These are phyloP conservation scores for Saccharomycopsis sp. DNA, from an alignment of 805 yeast species.

Conservation along the genomic window DNA sequence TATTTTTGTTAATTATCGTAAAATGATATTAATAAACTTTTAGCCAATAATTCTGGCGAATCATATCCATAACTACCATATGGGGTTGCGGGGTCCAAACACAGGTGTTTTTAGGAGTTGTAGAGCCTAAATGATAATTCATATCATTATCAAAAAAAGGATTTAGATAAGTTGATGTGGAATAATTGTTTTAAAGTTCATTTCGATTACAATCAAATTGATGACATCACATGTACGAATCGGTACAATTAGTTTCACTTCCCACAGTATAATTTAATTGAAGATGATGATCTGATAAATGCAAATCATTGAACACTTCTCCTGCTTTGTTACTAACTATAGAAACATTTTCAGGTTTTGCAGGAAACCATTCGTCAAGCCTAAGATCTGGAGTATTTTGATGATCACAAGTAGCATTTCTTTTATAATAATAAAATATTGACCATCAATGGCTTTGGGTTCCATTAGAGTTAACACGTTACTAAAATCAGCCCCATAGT, in stretches of 20 bases:
- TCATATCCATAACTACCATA: constrained; percentile 59
- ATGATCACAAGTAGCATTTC: constrained; percentile 38
- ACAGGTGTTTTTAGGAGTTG: constrained; percentile 21
- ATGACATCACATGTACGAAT: constrained; percentile 46
- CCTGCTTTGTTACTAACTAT: constrained; percentile 31
- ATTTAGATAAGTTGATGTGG: constrained; percentile 23
- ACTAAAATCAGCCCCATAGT: constrained; percentile 38
- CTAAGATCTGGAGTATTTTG: constrained; percentile 47
- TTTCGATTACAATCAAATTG: constrained; percentile 33
- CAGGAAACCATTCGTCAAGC: constrained; percentile 34
- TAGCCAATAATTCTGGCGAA: constrained; percentile 51
- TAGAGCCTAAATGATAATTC: constrained; percentile 24
- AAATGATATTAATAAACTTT: constrained; percentile 42
- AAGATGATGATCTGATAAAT: constrained; percentile 56
- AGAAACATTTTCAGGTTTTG: constrained; percentile 31
- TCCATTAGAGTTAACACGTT: constrained; percentile 42
- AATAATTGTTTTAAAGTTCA: constrained; percentile 20
- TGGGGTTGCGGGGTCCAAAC: constrained; percentile 44
- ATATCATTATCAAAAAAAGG: constrained; percentile 24
- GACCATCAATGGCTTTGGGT: constrained; percentile 44
- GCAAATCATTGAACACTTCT: constrained; percentile 49
- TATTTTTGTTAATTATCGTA: constrained; percentile 26
- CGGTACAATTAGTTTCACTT: constrained; percentile 47
- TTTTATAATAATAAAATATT: constrained; percentile 47
- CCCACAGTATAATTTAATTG: constrained; percentile 45